These are phyloP conservation scores for Yarrowia osloensis DNA, from an alignment of 805 yeast species.

Conservation along the genomic window DNA sequence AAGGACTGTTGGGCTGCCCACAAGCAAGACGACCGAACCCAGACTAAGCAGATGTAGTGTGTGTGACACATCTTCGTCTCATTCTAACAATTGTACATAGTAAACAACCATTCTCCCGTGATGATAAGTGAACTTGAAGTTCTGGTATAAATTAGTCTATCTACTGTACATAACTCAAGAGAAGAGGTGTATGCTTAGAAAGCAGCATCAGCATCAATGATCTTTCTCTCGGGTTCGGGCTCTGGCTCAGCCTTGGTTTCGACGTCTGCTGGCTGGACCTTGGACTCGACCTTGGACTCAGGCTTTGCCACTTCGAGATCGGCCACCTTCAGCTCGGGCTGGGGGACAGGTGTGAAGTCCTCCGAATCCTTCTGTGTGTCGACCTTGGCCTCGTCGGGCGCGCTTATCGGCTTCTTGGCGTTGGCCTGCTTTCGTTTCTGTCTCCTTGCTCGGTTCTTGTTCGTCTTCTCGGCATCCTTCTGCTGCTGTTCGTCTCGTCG, in stretches of 20 bases:
- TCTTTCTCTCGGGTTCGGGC: not conserved
- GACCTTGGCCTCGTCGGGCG: slow-evolving; percentile 18
- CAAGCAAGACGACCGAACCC: slow-evolving; percentile 53
- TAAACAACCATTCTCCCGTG: not conserved
- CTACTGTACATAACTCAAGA: not conserved
- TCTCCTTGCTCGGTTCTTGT: slow-evolving; percentile 35
- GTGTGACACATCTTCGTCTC: not conserved
- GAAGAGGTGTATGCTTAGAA: not conserved
- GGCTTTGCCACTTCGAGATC: not conserved
- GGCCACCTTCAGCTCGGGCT: not conserved
- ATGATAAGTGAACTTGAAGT: not conserved
- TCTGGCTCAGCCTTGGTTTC: not conserved
- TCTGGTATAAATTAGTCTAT: slow-evolving; percentile 2
- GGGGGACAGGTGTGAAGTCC: not conserved
- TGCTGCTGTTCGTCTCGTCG: slow-evolving; percentile 31
- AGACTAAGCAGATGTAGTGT: slow-evolving; percentile 31
- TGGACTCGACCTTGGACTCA: not conserved
- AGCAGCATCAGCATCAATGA: slow-evolving; percentile 16
- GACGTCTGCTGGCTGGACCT: not conserved
- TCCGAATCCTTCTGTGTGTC: not conserved
- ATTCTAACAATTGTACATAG: slow-evolving; percentile 13
- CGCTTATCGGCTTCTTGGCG: not conserved
- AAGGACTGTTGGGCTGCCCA: slow-evolving; percentile 63
- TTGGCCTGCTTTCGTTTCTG: slow-evolving; percentile 32
- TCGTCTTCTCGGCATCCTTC: slow-evolving; percentile 40